Percentiles rank a stretch among this genome's conserved stretches.
These are phyloP conservation scores for Suillus alpinus DNA, from an alignment of 768 basidiomycete genomes.

Conservation along the genomic window DNA sequence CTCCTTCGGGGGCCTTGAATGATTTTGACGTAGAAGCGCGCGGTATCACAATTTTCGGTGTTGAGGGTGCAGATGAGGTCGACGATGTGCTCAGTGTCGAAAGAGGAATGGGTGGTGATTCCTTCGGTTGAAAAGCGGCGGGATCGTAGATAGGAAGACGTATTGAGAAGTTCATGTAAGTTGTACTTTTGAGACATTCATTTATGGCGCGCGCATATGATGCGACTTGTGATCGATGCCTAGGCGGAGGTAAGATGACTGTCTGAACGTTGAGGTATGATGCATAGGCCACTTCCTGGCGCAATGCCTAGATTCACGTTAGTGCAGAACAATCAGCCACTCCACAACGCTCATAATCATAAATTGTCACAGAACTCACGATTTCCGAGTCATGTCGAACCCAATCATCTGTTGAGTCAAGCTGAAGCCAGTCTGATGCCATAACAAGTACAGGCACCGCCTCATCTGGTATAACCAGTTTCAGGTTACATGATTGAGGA, in stretches of 20 bases:
- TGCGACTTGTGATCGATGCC: slow-evolving; percentile 76
- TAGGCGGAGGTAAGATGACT: slow-evolving; percentile 86
- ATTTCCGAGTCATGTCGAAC: slow-evolving; percentile 95
- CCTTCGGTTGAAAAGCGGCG: slow-evolving; percentile 46
- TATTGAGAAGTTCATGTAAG: slow-evolving; percentile 78
- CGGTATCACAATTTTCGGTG: slow-evolving; percentile 16
- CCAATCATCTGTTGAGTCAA: slow-evolving; percentile 91
- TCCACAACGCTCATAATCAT: not conserved
- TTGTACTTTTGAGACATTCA: slow-evolving; percentile 65
- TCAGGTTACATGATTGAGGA: slow-evolving; percentile 15
- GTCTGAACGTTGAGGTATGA: slow-evolving; percentile 86
- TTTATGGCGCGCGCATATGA: slow-evolving; percentile 93
- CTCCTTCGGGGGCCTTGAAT: slow-evolving; percentile 42
- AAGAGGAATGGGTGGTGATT: slow-evolving; percentile 19
- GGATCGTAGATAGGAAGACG: slow-evolving; percentile 83
- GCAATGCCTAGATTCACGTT: slow-evolving; percentile 61
- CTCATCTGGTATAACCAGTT: slow-evolving; percentile 52
- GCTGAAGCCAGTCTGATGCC: slow-evolving; percentile 91
- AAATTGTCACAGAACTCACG: slow-evolving; percentile 44
- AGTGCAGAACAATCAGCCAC: slow-evolving; percentile 8
- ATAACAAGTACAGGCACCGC: slow-evolving; percentile 70
- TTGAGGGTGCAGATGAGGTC: slow-evolving; percentile 6
- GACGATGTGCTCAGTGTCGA: slow-evolving; percentile 16
- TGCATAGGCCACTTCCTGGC: slow-evolving; percentile 90
- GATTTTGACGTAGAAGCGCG: slow-evolving; percentile 23